Evolutionary conservation across 129 eudicot species (phyloP).

Genomic region (Flaveria trinervia): DNA sequence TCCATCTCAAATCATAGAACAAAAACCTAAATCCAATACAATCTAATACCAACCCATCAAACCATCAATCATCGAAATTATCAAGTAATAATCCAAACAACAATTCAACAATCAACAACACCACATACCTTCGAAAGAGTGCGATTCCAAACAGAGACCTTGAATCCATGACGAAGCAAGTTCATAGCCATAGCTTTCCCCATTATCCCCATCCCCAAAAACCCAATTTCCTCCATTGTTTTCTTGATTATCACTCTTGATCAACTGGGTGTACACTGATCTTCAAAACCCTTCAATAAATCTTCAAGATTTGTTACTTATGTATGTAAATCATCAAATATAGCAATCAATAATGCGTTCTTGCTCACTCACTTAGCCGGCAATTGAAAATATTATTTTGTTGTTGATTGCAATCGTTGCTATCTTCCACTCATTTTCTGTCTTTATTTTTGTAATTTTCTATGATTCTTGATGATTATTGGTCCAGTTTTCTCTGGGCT

Average conservation of each 20-base stretch:
- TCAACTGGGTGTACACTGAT: constrained; percentile 6
- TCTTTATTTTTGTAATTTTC: neutral
- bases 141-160: constrained; percentile 97
- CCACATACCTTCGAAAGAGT: constrained; percentile 82
- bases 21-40: constrained; percentile 2
- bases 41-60: neutral
- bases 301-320: neutral
- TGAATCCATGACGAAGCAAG: constrained; percentile 82
- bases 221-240: constrained; percentile 87
- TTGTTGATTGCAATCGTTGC: constrained; percentile 35
- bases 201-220: constrained; percentile 97
- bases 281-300: constrained; percentile 28
- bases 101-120: constrained; percentile 24
- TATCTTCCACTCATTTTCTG: constrained; percentile 53
- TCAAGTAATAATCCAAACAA: neutral
- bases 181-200: constrained; percentile 98
- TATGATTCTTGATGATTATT: constrained; percentile 24
- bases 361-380: neutral
- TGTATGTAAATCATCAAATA: neutral
- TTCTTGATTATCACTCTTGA: neutral
- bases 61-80: constrained; percentile 19
- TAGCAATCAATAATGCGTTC: constrained; percentile 8
- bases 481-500: constrained; percentile 34
- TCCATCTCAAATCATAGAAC: neutral
- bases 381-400: neutral